A percentile compares a stretch with the other conserved stretches of the same genome.
phyloP scores from a whole-genome alignment of 805 yeast species.

The Teunomyces tritomae region DNA sequence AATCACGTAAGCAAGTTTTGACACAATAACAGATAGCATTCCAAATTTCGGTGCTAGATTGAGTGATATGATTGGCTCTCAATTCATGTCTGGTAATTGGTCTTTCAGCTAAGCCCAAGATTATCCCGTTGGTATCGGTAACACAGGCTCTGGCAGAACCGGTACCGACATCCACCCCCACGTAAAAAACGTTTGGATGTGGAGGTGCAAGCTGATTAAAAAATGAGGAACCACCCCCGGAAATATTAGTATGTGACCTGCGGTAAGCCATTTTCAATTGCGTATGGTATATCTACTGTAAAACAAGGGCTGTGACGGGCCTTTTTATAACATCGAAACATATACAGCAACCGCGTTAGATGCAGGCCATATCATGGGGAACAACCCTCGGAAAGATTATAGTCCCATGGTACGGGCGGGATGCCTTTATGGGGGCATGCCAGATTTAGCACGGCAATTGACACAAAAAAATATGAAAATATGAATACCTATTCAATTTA shows the following conservation, averaged over 20 bases:
- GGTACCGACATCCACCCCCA: slow-evolving; percentile 95
- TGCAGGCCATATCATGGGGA: not conserved
- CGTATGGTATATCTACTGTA: not conserved
- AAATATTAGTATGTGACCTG: slow-evolving; percentile 41
- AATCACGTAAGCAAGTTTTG: slow-evolving; percentile 66
- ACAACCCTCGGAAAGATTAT: not conserved
- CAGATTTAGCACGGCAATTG: not conserved
- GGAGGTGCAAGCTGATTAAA: slow-evolving; percentile 37
- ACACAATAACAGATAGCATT: slow-evolving; percentile 80
- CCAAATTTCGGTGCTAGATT: slow-evolving; percentile 91
- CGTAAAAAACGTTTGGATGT: slow-evolving; percentile 51
- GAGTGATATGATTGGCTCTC: slow-evolving; percentile 74
- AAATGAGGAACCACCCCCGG: slow-evolving; percentile 37
- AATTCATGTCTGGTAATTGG: slow-evolving; percentile 76
- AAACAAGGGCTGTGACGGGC: not conserved
- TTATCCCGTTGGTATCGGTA: slow-evolving; percentile 79
- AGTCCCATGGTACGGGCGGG: not conserved
- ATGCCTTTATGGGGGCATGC: not conserved
- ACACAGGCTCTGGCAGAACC: slow-evolving; percentile 96
- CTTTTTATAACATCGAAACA: not conserved
- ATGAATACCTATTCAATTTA: too few species aligned
- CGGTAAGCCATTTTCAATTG: slow-evolving; percentile 26
- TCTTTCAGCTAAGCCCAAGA: slow-evolving; percentile 73
- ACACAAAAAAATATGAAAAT: not conserved
- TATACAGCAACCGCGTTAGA: not conserved